A percentile compares a stretch with the other conserved stretches of the same genome.
Conservation (phyloP, 495 filamentous ascomycete genomes). For the Penicillium salamii region DNA sequence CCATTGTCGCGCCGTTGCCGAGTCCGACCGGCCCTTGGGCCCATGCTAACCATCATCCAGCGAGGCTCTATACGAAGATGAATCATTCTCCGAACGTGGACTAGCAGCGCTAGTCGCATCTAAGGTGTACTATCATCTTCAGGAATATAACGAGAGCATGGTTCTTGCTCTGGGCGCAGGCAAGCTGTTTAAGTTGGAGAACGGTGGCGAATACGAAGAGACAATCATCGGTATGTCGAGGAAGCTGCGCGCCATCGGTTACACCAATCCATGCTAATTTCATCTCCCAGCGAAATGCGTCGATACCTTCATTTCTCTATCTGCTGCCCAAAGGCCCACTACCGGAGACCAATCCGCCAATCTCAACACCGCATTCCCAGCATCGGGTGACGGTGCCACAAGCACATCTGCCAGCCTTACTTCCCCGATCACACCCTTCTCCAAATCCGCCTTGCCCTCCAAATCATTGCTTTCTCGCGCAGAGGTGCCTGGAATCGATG, state of each 20-base stretch:
- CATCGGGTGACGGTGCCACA: conserved; percentile 57
- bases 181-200: conserved; percentile 89
- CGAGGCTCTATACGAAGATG: conserved; percentile 96
- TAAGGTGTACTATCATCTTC: conserved; percentile 98
- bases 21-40: conserved; percentile 2
- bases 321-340: conserved; percentile 62
- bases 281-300: conserved; percentile 73
- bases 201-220: conserved; percentile 94
- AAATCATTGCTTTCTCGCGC: conserved; percentile 88
- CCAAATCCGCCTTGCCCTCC: conserved; percentile 82
- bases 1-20: conserved; percentile 3
- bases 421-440: conserved; percentile 90
- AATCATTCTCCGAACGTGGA: conserved; percentile 87
- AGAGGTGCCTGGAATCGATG: conserved; percentile 60
- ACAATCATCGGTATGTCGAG: conserved; percentile 74
- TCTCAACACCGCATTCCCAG: conserved; percentile 69
- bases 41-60: conserved; percentile 45
- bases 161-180: conserved; percentile 93
- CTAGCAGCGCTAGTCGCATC: conserved; percentile 92
- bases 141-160: conserved; percentile 99
- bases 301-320: conserved; percentile 92
- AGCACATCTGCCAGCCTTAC: conserved; percentile 69
- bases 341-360: conserved; percentile 59
- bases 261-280: conserved; percentile 1
- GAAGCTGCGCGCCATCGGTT: neutral